phyloP scores from a whole-genome alignment of 2,329 filamentous ascomycete genomes.

The Geosmithia flava region DNA sequence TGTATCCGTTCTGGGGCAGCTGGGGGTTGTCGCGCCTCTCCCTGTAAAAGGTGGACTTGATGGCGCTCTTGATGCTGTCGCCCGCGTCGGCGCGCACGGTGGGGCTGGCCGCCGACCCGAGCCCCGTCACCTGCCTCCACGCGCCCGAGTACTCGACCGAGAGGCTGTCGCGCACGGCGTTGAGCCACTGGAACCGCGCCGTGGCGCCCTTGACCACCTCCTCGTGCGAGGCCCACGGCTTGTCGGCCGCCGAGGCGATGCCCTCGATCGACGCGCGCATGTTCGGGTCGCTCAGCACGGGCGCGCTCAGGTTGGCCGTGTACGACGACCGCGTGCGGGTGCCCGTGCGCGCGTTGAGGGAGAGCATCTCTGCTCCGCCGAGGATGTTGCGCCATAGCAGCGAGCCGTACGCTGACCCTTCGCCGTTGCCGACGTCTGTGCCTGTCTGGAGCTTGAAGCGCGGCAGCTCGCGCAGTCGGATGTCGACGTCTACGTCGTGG shows the following conservation, averaged over 20 bases:
- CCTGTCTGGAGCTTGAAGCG: slow-evolving; percentile 85
- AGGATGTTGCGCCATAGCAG: slow-evolving; percentile 84
- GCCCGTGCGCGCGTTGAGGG: slow-evolving; percentile 75
- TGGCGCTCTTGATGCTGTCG: slow-evolving; percentile 78
- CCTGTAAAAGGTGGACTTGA: slow-evolving; percentile 68
- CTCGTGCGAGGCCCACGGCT: slow-evolving; percentile 89
- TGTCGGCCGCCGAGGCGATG: slow-evolving; percentile 72
- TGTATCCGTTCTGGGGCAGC: slow-evolving; percentile 71
- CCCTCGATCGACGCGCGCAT: slow-evolving; percentile 67
- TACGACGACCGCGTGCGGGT: slow-evolving; percentile 88
- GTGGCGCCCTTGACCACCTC: slow-evolving; percentile 72
- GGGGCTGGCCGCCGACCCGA: slow-evolving; percentile 64
- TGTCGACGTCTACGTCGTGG: slow-evolving; percentile 71
- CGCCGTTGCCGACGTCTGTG: slow-evolving; percentile 85
- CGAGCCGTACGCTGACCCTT: slow-evolving; percentile 87
- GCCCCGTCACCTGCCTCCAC: slow-evolving; percentile 81
- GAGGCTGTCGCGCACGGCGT: slow-evolving; percentile 52
- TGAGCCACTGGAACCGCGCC: slow-evolving; percentile 65
- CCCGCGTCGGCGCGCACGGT: slow-evolving; percentile 77
- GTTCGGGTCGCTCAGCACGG: slow-evolving; percentile 75
- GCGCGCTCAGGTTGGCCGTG: slow-evolving; percentile 72
- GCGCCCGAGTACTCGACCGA: slow-evolving; percentile 68
- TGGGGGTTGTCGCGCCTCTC: slow-evolving; percentile 78
- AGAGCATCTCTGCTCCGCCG: slow-evolving; percentile 83
- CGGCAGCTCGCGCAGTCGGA: slow-evolving; percentile 72